Percentiles rank a stretch among this genome's conserved stretches.
Evolutionary conservation across 768 basidiomycete genomes (phyloP).

Genomic region (Cystobasidium tubakii): DNA sequence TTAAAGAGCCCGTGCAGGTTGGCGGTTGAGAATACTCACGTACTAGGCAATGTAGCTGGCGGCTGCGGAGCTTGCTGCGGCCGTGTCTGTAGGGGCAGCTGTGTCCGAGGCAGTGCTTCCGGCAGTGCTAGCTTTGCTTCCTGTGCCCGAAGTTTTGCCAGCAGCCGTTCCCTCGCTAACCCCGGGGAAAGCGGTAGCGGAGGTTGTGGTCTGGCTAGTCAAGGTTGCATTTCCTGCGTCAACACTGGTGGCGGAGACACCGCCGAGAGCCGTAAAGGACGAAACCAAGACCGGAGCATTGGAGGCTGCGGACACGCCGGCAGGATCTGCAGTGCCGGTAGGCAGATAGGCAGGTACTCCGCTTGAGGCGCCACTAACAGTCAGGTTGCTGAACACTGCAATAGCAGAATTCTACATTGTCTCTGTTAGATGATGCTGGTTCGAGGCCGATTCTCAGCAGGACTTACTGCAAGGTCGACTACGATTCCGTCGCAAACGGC

Average conservation of each 20-base stretch:
- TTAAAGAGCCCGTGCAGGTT: too few species aligned
- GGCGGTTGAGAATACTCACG: too few species aligned
- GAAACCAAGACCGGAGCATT: background rate
- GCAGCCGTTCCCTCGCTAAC: background rate
- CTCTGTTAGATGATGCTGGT: too few species aligned
- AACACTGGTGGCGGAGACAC: background rate
- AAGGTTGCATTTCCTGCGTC: background rate
- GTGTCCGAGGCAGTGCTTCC: background rate
- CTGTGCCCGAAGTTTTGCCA: background rate
- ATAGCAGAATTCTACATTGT: background rate
- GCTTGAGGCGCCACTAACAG: background rate
- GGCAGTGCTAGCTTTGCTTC: background rate
- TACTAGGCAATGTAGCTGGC: background rate
- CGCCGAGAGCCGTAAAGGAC: background rate
- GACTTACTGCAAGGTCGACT: background rate
- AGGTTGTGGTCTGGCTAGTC: background rate
- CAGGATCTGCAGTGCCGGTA: background rate
- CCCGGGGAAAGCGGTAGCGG: background rate
- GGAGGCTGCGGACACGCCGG: background rate
- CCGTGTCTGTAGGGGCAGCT: background rate
- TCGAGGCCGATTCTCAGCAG: too few species aligned
- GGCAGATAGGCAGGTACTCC: constrained; percentile 5
- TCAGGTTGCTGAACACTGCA: background rate
- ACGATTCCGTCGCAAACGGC: background rate
- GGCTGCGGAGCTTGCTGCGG: background rate